Evolutionary conservation across 1,284 basidiomycete genomes (phyloP).

Genomic region (Cryptococcus sp.): DNA sequence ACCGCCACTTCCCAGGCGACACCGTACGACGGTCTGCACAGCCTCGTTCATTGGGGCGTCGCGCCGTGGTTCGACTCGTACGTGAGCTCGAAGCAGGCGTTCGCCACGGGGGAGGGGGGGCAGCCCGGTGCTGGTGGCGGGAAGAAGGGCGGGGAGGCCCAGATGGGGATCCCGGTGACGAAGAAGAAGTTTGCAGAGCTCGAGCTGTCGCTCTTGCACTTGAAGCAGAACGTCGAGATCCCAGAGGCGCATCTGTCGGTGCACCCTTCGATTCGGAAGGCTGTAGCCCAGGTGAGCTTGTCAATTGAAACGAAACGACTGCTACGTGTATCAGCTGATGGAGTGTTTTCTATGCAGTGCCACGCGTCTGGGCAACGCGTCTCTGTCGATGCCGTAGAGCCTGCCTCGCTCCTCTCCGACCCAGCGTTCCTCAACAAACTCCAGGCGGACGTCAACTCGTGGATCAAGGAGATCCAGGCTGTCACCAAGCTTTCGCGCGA

Average conservation of each 20-base stretch:
- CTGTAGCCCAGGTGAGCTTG: conserved; percentile 66
- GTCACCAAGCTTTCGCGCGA: conserved; percentile 92
- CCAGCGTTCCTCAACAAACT: conserved; percentile 89
- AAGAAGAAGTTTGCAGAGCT: conserved; percentile 99
- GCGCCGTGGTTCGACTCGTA: conserved; percentile 99
- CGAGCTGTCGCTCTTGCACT: conserved; percentile 89
- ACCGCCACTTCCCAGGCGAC: conserved; percentile 51
- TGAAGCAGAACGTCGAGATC: conserved; percentile 99
- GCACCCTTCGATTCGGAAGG: conserved; percentile 82
- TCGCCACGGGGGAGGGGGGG: conserved; percentile 67
- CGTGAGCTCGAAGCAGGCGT: conserved; percentile 56
- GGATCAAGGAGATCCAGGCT: conserved; percentile 97
- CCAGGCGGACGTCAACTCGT: conserved; percentile 90
- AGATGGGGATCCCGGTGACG: conserved; percentile 85
- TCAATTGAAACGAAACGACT: too few relatives aligned
- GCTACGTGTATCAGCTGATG: not conserved
- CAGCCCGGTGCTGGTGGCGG: conserved; percentile 58
- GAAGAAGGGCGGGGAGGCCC: conserved; percentile 61
- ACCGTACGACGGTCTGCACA: conserved; percentile 93
- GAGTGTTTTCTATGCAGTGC: conserved; percentile 17
- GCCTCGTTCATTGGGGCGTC: conserved; percentile 92
- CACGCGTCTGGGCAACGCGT: conserved; percentile 37
- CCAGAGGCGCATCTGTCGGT: conserved; percentile 92
- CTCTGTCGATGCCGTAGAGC: conserved; percentile 48
- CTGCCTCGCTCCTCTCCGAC: conserved; percentile 63